These are phyloP conservation scores for Diaporthe velutina DNA, from an alignment of 2,329 filamentous ascomycete genomes.

Conservation along the genomic window DNA sequence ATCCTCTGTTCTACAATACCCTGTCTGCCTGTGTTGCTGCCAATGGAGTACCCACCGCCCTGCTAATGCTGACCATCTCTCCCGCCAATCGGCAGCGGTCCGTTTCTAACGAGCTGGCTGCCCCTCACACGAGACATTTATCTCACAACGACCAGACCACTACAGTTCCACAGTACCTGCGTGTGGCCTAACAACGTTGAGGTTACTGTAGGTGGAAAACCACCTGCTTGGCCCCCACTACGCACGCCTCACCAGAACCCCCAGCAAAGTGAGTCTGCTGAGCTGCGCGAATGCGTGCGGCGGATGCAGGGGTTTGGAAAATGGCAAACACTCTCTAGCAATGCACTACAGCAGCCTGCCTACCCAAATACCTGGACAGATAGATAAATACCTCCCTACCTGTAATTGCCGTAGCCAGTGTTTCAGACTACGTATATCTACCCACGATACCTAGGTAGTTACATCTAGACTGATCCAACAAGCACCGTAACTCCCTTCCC, in stretches of 20 bases:
- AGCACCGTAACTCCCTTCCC: no score
- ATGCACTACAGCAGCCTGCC: neutral
- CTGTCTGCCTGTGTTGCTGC: no score
- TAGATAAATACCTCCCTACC: no score
- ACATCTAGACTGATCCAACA: slow-evolving; percentile 30
- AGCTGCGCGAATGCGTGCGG: slow-evolving; percentile 4
- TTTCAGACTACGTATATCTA: neutral
- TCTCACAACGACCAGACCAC: neutral
- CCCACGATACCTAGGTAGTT: neutral
- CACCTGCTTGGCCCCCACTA: neutral
- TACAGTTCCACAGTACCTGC: no score
- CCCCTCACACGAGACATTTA: neutral
- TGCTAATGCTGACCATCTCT: neutral
- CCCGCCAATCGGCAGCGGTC: slow-evolving; percentile 33
- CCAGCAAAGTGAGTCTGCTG: neutral
- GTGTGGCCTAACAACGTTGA: no score
- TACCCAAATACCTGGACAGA: neutral
- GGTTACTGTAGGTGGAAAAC: no score
- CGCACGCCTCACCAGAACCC: neutral
- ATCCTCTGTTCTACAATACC: no score
- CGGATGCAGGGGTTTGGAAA: neutral
- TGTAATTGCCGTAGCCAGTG: neutral
- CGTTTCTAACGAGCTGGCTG: slow-evolving; percentile 10
- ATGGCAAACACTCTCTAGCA: no score
- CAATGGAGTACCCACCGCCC: neutral